These are phyloP conservation scores for Tanacetum coccineum DNA, from an alignment of 129 eudicot genomes.

Conservation along the genomic window DNA sequence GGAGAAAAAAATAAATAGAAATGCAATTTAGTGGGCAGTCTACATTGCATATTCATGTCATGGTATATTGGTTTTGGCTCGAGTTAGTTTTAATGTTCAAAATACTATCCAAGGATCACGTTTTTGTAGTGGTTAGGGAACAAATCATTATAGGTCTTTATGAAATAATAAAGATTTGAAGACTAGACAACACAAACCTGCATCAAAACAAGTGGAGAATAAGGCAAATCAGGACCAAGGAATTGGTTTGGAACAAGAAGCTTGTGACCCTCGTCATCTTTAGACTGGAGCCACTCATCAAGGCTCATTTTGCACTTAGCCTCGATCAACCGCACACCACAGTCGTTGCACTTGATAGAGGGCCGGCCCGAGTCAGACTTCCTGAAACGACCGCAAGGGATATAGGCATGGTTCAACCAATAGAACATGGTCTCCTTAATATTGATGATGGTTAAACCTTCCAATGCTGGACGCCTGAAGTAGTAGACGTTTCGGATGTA, in stretches of 20 bases:
- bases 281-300: conserved; percentile 61
- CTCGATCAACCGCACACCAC: conserved; percentile 75
- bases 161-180: not conserved
- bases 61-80: not conserved
- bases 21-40: no score
- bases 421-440: conserved; percentile 59
- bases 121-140: no score
- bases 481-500: conserved; percentile 64
- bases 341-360: conserved; percentile 77
- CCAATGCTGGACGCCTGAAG: conserved; percentile 44
- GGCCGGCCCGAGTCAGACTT: conserved; percentile 60
- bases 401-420: conserved; percentile 50
- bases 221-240: conserved; percentile 69
- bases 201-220: conserved; percentile 55
- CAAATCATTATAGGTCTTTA: not conserved
- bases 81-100: not conserved
- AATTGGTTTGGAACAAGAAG: conserved; percentile 39
- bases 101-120: no score
- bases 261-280: conserved; percentile 38
- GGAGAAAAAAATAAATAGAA: no score
- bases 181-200: conserved; percentile 42
- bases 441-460: conserved; percentile 37
- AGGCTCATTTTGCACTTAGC: conserved; percentile 51
- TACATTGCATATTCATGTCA: no score
- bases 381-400: conserved; percentile 64